Evolutionary conservation across 208 protist species (phyloP), one percentile per base, ranked within the genome.

Genomic region (Crithidia brevicula): DNA sequence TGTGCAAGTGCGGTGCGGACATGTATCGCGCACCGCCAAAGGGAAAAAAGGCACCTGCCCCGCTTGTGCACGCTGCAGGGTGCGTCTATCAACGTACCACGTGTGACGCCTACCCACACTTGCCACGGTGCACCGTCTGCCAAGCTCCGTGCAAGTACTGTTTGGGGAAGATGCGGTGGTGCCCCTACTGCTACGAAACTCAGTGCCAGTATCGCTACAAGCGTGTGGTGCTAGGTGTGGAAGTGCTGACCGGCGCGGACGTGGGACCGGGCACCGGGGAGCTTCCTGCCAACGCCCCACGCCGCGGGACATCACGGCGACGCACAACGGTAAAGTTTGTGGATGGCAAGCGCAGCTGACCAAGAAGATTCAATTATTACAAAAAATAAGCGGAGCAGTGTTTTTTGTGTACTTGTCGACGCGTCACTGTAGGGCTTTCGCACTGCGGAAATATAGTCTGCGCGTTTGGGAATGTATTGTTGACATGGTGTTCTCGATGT

Each of bases 111-210:
- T 96, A 95, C 60, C 92, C 89, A 2, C 73, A 93, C 53, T 79
- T 96, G 9, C 87, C 88, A 5, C 81, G 73, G 5, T 96, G 92
- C 45, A n/a, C 45, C 5, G 81, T 79, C 11, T 96, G 92, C 66
- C 75, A 83, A 64, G 64, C 81, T 31, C 88, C 85, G 9, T 96
- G 92, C 73, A 77, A 74, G 59, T 91, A 76, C 38, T 96, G 92
- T 67, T 57, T 49, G 2, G 88, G 88, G 13, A 86, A 82, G 53
- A 86, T 90, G 42, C 78, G 88, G 4, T 95, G 89, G 86, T 97
- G 89, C 49, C 89, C 92, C 6, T 79, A 97, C 67, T 97, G 92
- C 72, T 92, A 90, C 53, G 92, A 97, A 57, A 83, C 67, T 6
- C 89, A 85, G 59, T 97, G 92, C 64, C 57, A 59, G 9, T 80